Base-by-base conservation (phyloP, 2,329 filamentous ascomycete genomes). In the Dactylellina drechsleri region DNA sequence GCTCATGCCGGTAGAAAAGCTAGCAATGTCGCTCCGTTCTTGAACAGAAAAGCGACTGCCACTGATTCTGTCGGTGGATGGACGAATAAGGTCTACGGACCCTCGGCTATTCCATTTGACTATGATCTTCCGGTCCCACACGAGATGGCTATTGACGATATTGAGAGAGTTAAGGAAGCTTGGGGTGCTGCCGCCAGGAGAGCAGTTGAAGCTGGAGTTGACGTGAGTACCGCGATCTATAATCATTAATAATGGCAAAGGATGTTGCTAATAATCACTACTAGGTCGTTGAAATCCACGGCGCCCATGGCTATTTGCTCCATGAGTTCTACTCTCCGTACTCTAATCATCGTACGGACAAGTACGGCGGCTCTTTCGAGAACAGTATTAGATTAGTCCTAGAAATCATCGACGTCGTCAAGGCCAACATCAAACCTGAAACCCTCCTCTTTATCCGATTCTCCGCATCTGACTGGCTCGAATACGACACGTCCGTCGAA, bases 1-100 rank as follows among this genome's bases (percentile, higher is more conserved):
- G 91, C 84, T 0, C 93, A 97, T 79, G 92, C 92, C 0, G 93
- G 93, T 1, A 84, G 89, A 66, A 91, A 91, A 82, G 88, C 86
- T 1, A 87, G 84, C 81, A 87, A 84, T 1, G 79, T 88, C 18
- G 84, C 88, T 0, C 87, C 87, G 0, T 94, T 90, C 90, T 82
- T 92, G 66, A 83, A 82, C 67, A 80, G 80, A 23, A 86, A 85
- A 5, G 84, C 84, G 49, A 81, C 89, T 23, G 90, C 91, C 0
- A 83, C 83, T 18, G 23, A 41, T 47, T 23, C 53, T 47, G 80
- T 82, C 15, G 84, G 84, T 62, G 88, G 88, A 8, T 90, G 88
- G 88, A 85, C 86, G 0, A 82, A 86, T 20, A 83, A 87, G 58
- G 84, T 88, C 2, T 83, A 85, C 67, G 86, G 80, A 0, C 84